Percentiles rank a stretch among this genome's conserved stretches.
phyloP scores from a whole-genome alignment of 805 yeast species.

The Saccharomycopsis sp. region DNA sequence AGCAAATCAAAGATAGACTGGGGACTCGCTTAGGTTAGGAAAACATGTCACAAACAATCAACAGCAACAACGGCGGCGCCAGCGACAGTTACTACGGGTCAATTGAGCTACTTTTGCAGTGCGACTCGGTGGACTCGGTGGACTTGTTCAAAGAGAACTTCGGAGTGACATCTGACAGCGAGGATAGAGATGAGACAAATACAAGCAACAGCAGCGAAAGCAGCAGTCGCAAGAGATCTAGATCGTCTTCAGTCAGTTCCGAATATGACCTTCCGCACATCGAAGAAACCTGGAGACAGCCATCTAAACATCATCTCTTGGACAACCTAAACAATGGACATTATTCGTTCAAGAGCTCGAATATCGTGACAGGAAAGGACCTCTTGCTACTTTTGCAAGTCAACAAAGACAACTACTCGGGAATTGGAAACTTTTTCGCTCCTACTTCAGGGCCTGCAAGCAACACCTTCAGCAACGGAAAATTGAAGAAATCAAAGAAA shows the following conservation, averaged over 20 bases:
- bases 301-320: neutral
- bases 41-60: neutral
- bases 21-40: no score
- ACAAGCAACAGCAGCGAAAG: neutral
- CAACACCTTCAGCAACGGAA: neutral
- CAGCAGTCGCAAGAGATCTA: neutral
- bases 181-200: neutral
- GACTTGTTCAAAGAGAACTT: slow-evolving; percentile 6
- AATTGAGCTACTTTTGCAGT: slow-evolving; percentile 14
- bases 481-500: neutral
- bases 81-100: slow-evolving; percentile 13
- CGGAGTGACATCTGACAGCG: neutral
- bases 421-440: neutral
- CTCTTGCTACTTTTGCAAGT: neutral
- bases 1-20: neutral
- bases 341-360: neutral
- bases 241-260: slow-evolving; percentile 7
- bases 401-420: neutral
- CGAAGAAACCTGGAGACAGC: neutral
- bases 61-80: neutral
- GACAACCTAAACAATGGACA: neutral
- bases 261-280: slow-evolving; percentile 1
- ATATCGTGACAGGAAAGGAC: neutral
- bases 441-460: neutral
- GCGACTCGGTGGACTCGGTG: slow-evolving; percentile 16